Conservation (phyloP, 169 alveolate genomes). For the Hepatocystis sp. region DNA sequence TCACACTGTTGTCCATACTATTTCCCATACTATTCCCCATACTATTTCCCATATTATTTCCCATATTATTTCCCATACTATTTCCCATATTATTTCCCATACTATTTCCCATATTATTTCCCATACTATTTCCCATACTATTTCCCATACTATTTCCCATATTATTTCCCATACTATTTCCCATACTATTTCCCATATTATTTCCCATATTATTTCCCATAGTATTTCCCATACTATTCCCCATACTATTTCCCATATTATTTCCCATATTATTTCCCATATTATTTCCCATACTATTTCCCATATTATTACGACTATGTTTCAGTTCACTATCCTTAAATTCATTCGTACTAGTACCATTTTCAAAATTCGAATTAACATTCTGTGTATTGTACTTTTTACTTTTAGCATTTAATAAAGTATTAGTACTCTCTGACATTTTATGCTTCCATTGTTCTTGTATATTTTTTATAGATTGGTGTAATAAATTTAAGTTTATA, state of each 20-base stretch:
- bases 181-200: too few species aligned
- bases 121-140: too few species aligned
- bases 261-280: too few species aligned
- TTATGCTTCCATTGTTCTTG: constrained; percentile 14
- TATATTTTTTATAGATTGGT: constrained; percentile 30
- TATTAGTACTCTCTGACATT: background rate
- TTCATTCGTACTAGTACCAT: background rate
- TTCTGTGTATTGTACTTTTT: constrained; percentile 4
- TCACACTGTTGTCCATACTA: background rate
- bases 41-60: background rate
- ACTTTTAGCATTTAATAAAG: background rate
- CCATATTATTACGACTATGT: too few species aligned
- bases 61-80: too few species aligned
- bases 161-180: too few species aligned
- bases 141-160: too few species aligned
- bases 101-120: too few species aligned
- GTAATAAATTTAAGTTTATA: constrained; percentile 8
- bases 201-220: constrained; percentile 1
- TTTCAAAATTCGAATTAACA: background rate
- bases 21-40: background rate
- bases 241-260: background rate
- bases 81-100: too few species aligned
- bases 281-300: too few species aligned
- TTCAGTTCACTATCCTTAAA: too few species aligned
- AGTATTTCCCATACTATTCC: background rate